Conservation (phyloP, 768 basidiomycete genomes). For the Hirschioporus abietinus region DNA sequence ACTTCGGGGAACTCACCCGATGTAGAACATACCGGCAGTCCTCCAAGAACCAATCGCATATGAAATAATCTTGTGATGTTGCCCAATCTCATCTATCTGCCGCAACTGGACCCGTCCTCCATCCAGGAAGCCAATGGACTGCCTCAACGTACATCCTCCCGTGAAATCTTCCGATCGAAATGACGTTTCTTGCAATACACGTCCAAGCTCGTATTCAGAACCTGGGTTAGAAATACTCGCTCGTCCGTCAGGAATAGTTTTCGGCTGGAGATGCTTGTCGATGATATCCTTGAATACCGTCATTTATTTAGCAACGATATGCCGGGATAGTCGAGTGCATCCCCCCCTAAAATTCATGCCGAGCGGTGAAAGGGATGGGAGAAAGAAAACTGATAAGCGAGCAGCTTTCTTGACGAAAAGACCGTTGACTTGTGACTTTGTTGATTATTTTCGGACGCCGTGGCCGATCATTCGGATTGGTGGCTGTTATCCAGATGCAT, state of each 20-base stretch:
- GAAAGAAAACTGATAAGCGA: neutral
- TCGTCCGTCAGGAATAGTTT: no score
- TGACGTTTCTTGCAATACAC: no score
- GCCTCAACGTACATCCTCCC: neutral
- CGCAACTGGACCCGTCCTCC: neutral
- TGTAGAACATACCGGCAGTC: neutral
- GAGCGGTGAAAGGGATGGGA: neutral
- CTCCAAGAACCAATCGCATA: neutral
- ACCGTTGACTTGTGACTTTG: neutral
- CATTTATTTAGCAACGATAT: no score
- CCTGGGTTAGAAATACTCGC: no score
- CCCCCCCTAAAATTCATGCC: neutral
- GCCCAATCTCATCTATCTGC: no score
- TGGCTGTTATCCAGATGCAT: neutral
- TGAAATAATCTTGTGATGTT: no score
- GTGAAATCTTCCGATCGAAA: no score
- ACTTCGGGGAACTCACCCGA: neutral
- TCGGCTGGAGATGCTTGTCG: neutral
- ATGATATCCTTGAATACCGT: neutral
- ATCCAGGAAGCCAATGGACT: neutral
- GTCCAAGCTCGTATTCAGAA: no score
- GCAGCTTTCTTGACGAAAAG: neutral
- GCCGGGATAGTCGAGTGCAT: neutral
- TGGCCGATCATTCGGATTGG: neutral
- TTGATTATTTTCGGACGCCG: neutral